Conservation (phyloP, 441 rosid genomes). For the Geranium incanum region DNA sequence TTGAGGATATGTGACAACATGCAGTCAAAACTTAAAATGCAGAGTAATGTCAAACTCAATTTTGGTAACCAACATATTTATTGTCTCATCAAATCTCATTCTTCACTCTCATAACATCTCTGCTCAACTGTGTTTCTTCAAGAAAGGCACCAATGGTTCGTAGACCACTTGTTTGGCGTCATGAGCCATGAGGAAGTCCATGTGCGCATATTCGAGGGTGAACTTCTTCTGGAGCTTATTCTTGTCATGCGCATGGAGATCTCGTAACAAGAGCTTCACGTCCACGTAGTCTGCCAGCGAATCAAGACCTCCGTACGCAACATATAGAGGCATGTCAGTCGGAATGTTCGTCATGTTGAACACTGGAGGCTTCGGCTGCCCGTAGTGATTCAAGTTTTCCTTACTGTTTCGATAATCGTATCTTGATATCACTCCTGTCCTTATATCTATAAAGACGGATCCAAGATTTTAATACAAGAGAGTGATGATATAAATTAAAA, state of each 20-base stretch:
- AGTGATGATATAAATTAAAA: too few relatives aligned
- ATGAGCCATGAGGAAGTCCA: background rate
- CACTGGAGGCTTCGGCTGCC: background rate
- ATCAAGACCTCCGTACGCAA: background rate
- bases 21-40: too few relatives aligned
- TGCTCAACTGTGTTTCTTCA: background rate
- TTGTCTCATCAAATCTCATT: too few relatives aligned
- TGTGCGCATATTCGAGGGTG: background rate
- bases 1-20: too few relatives aligned
- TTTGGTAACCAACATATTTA: too few relatives aligned
- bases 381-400: background rate
- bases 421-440: background rate
- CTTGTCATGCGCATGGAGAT: background rate
- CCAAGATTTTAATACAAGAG: too few relatives aligned
- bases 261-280: background rate
- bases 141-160: background rate
- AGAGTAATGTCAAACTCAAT: too few relatives aligned
- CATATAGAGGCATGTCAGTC: background rate
- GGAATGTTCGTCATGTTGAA: background rate
- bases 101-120: too few relatives aligned
- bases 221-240: background rate
- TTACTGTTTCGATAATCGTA: background rate
- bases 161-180: background rate
- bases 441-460: background rate
- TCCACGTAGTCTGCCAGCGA: background rate